Conservation (phyloP, 768 basidiomycete genomes). For the Hortiboletus campestris region DNA sequence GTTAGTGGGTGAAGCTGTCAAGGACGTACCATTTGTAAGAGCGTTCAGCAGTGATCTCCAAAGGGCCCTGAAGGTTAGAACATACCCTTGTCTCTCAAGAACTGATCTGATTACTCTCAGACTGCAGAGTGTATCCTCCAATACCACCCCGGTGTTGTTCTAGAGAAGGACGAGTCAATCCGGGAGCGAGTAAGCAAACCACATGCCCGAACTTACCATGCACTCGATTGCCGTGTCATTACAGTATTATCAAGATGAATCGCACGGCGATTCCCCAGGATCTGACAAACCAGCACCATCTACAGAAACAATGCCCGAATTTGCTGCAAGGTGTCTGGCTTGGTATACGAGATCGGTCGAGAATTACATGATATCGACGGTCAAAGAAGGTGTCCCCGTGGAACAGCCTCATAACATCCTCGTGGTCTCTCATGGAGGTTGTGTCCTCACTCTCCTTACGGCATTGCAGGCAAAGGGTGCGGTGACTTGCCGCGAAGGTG, state of each 20-base stretch:
- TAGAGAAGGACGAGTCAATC: not conserved
- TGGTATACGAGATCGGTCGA: slow-evolving; percentile 1
- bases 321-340: not conserved
- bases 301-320: not conserved
- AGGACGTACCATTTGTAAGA: slow-evolving; percentile 50
- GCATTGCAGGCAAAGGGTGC: slow-evolving; percentile 42
- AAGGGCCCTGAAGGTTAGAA: slow-evolving; percentile 58
- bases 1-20: slow-evolving; percentile 48
- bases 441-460: slow-evolving; percentile 45
- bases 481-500: slow-evolving; percentile 33
- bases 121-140: not conserved
- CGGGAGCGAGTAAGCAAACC: not conserved
- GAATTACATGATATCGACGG: not conserved
- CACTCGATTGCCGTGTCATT: not conserved
- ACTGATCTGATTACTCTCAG: not conserved
- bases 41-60: slow-evolving; percentile 63
- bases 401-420: not conserved
- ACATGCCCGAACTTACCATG: not conserved
- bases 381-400: not conserved
- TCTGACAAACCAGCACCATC: not conserved
- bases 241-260: not conserved
- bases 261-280: not conserved
- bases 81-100: not conserved
- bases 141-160: not conserved
- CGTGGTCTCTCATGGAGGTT: slow-evolving; percentile 40